phyloP scores from a whole-genome alignment of 805 yeast genomes.

The Zygotorulaspora sp. region DNA sequence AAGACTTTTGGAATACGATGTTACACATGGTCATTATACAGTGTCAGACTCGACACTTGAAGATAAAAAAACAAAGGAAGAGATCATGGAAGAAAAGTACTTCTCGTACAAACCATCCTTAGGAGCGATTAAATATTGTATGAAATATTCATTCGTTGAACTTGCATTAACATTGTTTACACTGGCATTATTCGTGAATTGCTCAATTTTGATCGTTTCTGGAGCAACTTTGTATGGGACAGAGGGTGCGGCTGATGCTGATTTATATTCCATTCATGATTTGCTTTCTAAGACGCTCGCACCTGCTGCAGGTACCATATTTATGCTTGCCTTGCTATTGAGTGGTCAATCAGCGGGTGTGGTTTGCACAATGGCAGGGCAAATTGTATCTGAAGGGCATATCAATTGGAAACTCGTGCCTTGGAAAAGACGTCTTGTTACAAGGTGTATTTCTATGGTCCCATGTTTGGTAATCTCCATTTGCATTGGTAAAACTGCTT shows the following conservation, averaged over 20 bases:
- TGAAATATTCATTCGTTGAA: slow-evolving; percentile 70
- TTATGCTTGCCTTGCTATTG: slow-evolving; percentile 76
- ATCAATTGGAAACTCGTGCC: slow-evolving; percentile 77
- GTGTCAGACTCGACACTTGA: slow-evolving; percentile 18
- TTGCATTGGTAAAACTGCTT: slow-evolving; percentile 67
- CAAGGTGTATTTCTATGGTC: slow-evolving; percentile 71
- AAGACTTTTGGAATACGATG: slow-evolving; percentile 69
- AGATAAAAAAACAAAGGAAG: slow-evolving; percentile 19
- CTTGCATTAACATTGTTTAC: slow-evolving; percentile 65
- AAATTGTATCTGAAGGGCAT: slow-evolving; percentile 88
- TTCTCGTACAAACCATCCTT: slow-evolving; percentile 62
- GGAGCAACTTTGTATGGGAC: slow-evolving; percentile 72
- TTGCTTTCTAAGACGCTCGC: slow-evolving; percentile 59
- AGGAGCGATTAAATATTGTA: slow-evolving; percentile 66
- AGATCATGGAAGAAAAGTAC: slow-evolving; percentile 38
- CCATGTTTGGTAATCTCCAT: slow-evolving; percentile 76
- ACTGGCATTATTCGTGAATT: slow-evolving; percentile 80
- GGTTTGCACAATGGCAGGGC: slow-evolving; percentile 91
- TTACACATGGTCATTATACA: slow-evolving; percentile 47
- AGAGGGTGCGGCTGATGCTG: slow-evolving; percentile 72
- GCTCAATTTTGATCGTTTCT: slow-evolving; percentile 75
- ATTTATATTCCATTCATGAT: slow-evolving; percentile 69
- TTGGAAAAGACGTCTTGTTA: slow-evolving; percentile 71
- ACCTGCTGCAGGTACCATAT: slow-evolving; percentile 73
- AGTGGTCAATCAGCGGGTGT: slow-evolving; percentile 91